A percentile compares a stretch with the other conserved stretches of the same genome.
Evolutionary conservation across 139 green algal genomes (phyloP).

Genomic region (Haematococcus lacustris): DNA sequence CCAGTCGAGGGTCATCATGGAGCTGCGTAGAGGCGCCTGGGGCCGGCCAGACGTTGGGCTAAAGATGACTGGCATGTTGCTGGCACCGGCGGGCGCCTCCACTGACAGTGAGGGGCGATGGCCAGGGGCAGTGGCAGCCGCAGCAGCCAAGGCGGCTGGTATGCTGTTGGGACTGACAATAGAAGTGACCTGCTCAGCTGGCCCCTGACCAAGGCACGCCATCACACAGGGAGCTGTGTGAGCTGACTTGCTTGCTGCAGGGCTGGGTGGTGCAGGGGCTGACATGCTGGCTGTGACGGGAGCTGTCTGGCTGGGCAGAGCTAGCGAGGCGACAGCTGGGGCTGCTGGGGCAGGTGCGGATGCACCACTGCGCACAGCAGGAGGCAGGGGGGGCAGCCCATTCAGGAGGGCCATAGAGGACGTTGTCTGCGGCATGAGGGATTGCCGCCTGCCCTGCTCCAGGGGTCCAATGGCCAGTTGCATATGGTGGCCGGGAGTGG

Average conservation of each 20-base stretch:
- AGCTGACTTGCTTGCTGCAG: no score
- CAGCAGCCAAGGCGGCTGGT: neutral
- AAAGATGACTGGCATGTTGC: no score
- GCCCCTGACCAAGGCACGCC: neutral
- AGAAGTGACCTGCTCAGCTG: neutral
- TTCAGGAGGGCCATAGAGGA: neutral
- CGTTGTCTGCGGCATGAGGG: slow-evolving; percentile 3
- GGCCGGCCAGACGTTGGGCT: no score
- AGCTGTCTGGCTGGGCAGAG: neutral
- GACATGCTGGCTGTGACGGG: neutral
- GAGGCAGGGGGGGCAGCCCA: slow-evolving; percentile 3
- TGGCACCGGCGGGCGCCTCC: no score
- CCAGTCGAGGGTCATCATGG: slow-evolving; percentile 37
- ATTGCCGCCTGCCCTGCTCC: slow-evolving; percentile 5
- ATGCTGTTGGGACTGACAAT: slow-evolving; percentile 6
- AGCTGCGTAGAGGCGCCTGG: slow-evolving; percentile 1
- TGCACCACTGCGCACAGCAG: neutral
- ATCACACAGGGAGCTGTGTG: no score
- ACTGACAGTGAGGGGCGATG: no score
- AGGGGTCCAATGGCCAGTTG: slow-evolving; percentile 1
- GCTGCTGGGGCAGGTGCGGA: neutral
- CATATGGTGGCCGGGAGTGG: neutral
- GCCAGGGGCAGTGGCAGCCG: neutral
- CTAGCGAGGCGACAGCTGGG: neutral
- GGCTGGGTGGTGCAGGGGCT: neutral